These are phyloP conservation scores for Ophiocordyceps camponoti-floridani DNA, from an alignment of 2,329 filamentous ascomycete genomes.

Conservation along the genomic window DNA sequence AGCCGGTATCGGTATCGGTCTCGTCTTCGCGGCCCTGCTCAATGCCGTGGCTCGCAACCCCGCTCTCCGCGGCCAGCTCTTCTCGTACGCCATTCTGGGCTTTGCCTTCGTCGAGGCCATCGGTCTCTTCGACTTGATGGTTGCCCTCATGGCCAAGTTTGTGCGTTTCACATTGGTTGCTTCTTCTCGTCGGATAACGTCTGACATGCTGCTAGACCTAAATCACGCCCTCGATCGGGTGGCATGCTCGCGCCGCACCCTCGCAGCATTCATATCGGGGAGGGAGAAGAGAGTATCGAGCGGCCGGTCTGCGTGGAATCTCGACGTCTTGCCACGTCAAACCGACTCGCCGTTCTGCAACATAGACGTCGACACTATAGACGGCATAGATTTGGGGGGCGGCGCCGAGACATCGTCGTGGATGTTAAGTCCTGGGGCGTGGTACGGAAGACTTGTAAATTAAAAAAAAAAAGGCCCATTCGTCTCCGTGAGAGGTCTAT, in stretches of 20 bases:
- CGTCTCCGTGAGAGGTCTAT: constrained; percentile 7
- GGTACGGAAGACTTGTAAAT: constrained; percentile 22
- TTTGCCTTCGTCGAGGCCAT: constrained; percentile 92
- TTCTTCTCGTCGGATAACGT: neutral
- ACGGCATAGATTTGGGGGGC: constrained; percentile 21
- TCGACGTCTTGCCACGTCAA: constrained; percentile 10
- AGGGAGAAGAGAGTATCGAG: constrained; percentile 8
- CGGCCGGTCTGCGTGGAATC: constrained; percentile 9
- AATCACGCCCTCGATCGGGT: constrained; percentile 14
- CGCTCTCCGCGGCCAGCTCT: constrained; percentile 84
- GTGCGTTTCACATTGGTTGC: constrained; percentile 27
- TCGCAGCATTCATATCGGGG: constrained; percentile 15
- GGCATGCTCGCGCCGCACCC: constrained; percentile 17
- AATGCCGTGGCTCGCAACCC: constrained; percentile 87
- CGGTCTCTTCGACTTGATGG: constrained; percentile 77
- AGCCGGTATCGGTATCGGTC: constrained; percentile 90
- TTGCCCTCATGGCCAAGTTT: constrained; percentile 89
- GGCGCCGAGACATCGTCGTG: constrained; percentile 14
- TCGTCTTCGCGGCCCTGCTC: constrained; percentile 81
- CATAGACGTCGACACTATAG: constrained; percentile 19
- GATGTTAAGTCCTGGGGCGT: constrained; percentile 16
- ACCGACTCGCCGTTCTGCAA: constrained; percentile 12
- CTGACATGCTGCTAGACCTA: constrained; percentile 14
- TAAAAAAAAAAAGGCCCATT: constrained; percentile 24
- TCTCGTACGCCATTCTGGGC: constrained; percentile 89